A percentile compares a stretch with the other conserved stretches of the same genome.
Conservation (phyloP, 1,139 yeast genomes). For the Pneumocystis murina region DNA sequence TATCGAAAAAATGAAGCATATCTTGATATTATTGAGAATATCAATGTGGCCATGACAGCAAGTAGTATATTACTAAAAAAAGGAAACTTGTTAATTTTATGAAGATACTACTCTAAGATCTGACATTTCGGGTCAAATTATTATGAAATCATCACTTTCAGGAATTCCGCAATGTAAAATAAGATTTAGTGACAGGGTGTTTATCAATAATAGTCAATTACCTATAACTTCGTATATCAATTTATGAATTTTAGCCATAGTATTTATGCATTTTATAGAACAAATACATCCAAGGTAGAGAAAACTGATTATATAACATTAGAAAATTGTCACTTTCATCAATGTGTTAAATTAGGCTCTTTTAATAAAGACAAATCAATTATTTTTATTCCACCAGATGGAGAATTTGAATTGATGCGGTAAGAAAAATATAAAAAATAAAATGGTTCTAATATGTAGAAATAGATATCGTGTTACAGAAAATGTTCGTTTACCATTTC, state of each 20-base stretch:
- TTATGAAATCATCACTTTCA: slow-evolving; percentile 55
- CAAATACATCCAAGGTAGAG: neutral
- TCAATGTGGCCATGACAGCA: slow-evolving; percentile 46
- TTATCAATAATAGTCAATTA: slow-evolving; percentile 18
- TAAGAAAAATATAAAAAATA: neutral
- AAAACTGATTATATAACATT: slow-evolving; percentile 41
- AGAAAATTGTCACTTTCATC: slow-evolving; percentile 79
- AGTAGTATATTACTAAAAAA: neutral
- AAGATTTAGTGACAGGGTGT: slow-evolving; percentile 39
- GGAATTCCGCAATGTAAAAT: slow-evolving; percentile 66
- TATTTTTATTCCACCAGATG: slow-evolving; percentile 80
- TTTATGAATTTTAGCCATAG: slow-evolving; percentile 3
- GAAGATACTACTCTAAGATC: slow-evolving; percentile 44
- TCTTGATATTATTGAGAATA: slow-evolving; percentile 60
- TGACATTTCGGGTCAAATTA: slow-evolving; percentile 63
- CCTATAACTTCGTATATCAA: slow-evolving; percentile 9
- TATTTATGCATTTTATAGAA: neutral
- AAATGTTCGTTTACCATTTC: slow-evolving; percentile 57
- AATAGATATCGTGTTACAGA: slow-evolving; percentile 39
- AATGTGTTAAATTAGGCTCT: slow-evolving; percentile 58
- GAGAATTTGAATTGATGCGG: slow-evolving; percentile 74
- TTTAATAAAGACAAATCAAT: slow-evolving; percentile 56
- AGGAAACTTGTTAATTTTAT: neutral
- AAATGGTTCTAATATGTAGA: neutral
- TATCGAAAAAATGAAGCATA: slow-evolving; percentile 72